Evolutionary conservation across 805 yeast species (phyloP).

Genomic region (Schwanniomyces yamadae): DNA sequence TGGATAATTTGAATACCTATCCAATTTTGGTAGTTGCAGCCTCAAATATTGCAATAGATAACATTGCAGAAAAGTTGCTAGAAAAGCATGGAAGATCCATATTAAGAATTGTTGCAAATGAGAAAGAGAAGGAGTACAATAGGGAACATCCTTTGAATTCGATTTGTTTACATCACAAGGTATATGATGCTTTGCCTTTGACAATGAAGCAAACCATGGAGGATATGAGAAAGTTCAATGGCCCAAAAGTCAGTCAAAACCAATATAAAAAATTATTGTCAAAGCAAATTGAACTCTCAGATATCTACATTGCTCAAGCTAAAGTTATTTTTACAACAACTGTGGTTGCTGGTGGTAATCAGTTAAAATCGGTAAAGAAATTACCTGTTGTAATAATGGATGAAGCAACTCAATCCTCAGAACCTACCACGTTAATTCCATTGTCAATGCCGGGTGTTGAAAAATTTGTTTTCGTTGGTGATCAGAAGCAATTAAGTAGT

Average conservation of each 20-base stretch:
- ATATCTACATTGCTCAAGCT: slow-evolving; percentile 58
- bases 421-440: slow-evolving; percentile 69
- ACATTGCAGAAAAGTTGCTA: slow-evolving; percentile 68
- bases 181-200: slow-evolving; percentile 48
- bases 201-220: slow-evolving; percentile 41
- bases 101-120: slow-evolving; percentile 56
- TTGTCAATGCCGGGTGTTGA: slow-evolving; percentile 65
- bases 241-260: slow-evolving; percentile 44
- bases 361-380: slow-evolving; percentile 52
- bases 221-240: slow-evolving; percentile 37
- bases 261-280: slow-evolving; percentile 51
- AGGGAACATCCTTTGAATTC: slow-evolving; percentile 55
- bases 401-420: slow-evolving; percentile 76
- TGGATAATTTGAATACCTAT: slow-evolving; percentile 52
- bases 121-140: slow-evolving; percentile 62
- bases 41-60: slow-evolving; percentile 73
- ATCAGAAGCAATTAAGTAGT: slow-evolving; percentile 71
- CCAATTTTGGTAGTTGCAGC: slow-evolving; percentile 76
- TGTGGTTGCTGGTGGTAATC: slow-evolving; percentile 69
- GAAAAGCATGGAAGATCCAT: slow-evolving; percentile 49
- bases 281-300: slow-evolving; percentile 44
- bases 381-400: slow-evolving; percentile 74
- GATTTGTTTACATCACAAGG: slow-evolving; percentile 64
- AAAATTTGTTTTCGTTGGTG: slow-evolving; percentile 71
- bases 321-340: slow-evolving; percentile 72